Percentiles rank a stretch among this genome's conserved stretches.
phyloP scores from a whole-genome alignment of 2,329 filamentous ascomycete genomes.

The Didymella exigua region DNA sequence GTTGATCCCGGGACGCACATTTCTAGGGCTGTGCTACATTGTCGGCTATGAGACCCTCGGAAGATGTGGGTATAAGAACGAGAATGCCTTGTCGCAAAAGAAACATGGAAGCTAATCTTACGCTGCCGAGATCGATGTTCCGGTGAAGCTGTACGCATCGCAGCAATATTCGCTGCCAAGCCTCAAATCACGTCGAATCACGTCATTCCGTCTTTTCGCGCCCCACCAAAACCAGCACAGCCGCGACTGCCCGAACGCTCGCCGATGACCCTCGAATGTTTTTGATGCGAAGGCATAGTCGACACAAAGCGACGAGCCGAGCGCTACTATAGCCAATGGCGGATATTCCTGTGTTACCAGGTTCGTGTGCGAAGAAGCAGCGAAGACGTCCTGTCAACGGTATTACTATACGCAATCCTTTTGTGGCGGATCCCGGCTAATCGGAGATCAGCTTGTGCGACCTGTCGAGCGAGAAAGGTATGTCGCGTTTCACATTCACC shows the following conservation, averaged over 20 bases:
- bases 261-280: conserved; percentile 16
- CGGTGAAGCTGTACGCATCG: background rate
- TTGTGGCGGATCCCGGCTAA: conserved; percentile 13
- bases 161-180: background rate
- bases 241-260: conserved; percentile 15
- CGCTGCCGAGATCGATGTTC: background rate
- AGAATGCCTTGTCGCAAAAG: background rate
- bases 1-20: too few species aligned
- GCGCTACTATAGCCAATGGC: conserved; percentile 18
- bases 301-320: conserved; percentile 19
- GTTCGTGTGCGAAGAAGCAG: conserved; percentile 27
- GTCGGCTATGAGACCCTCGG: background rate
- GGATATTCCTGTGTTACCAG: conserved; percentile 13
- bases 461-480: conserved; percentile 29
- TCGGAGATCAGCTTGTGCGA: conserved; percentile 23
- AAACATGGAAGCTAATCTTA: background rate
- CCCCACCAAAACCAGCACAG: conserved; percentile 11
- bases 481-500: background rate
- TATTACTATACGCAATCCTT: conserved; percentile 4
- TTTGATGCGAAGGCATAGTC: conserved; percentile 1
- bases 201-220: conserved; percentile 13
- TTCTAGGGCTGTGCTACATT: background rate
- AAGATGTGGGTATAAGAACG: too few species aligned
- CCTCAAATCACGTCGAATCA: conserved; percentile 10
- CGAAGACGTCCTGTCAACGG: conserved; percentile 37